Evolutionary conservation across 2,329 filamentous ascomycete genomes (phyloP).

Genomic region (Sporothrix globosa): DNA sequence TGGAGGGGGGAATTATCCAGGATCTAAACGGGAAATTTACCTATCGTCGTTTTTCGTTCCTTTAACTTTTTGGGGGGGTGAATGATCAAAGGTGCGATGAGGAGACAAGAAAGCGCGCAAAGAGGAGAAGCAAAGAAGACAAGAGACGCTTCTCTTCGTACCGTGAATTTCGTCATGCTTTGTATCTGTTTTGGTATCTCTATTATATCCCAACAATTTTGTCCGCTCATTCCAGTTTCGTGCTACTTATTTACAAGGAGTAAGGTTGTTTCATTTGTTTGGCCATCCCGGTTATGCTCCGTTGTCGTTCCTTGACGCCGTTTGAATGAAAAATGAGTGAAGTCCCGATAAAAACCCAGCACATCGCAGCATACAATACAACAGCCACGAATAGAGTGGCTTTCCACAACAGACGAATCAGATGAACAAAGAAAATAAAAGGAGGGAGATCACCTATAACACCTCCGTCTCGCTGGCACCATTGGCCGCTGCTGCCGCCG

Average conservation of each 20-base stretch:
- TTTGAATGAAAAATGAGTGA: background rate
- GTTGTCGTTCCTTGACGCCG: slow-evolving; percentile 4
- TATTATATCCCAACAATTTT: slow-evolving; percentile 20
- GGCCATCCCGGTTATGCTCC: background rate
- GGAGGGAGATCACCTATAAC: background rate
- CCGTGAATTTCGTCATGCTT: background rate
- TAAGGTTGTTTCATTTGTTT: slow-evolving; percentile 15
- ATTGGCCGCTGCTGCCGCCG: slow-evolving; percentile 21
- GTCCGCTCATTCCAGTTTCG: background rate
- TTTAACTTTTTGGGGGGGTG: background rate
- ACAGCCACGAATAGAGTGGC: background rate
- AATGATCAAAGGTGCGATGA: background rate
- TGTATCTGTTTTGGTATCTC: slow-evolving; percentile 22
- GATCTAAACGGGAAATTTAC: slow-evolving; percentile 9
- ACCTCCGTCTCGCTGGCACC: slow-evolving; percentile 1
- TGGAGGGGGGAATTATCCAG: slow-evolving; percentile 10
- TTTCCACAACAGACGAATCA: background rate
- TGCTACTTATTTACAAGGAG: slow-evolving; percentile 18
- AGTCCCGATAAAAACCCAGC: background rate
- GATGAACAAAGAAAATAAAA: background rate
- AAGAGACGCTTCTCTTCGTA: background rate
- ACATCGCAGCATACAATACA: background rate
- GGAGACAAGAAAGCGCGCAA: background rate
- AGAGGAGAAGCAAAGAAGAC: background rate
- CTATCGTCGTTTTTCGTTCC: background rate